Evolutionary conservation across 805 yeast species (phyloP).

Genomic region (Saccharomyces jurei): DNA sequence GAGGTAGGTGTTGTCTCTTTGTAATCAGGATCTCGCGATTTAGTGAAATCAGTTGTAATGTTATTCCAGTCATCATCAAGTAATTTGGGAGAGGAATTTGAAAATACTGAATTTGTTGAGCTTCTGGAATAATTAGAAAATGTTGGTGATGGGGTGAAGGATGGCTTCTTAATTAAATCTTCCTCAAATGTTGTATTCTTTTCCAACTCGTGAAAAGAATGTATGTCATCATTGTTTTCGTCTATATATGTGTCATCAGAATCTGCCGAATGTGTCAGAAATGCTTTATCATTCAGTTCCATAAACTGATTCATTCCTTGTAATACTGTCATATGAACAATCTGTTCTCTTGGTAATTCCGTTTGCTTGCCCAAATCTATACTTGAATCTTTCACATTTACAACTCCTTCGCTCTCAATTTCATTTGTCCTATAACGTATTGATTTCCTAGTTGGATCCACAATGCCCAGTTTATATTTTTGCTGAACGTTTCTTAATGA

Average conservation of each 20-base stretch:
- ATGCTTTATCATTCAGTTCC: neutral
- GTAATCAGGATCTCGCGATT: slow-evolving; percentile 1
- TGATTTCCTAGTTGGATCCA: slow-evolving; percentile 1
- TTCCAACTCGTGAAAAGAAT: slow-evolving; percentile 1
- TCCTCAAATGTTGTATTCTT: neutral
- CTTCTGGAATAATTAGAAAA: slow-evolving; percentile 19
- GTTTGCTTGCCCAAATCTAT: neutral
- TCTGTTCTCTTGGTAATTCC: neutral
- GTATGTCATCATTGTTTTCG: slow-evolving; percentile 2
- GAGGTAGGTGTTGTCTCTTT: slow-evolving; percentile 2
- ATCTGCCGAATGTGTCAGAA: slow-evolving; percentile 9
- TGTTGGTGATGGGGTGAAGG: slow-evolving; percentile 9
- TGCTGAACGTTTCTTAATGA: slow-evolving; percentile 12
- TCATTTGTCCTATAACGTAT: slow-evolving; percentile 1
- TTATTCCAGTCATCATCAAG: slow-evolving; percentile 14
- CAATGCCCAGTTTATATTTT: slow-evolving; percentile 10
- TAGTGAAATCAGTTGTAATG: neutral
- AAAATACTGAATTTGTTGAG: slow-evolving; percentile 20
- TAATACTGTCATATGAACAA: neutral
- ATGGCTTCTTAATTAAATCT: neutral
- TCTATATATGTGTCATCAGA: slow-evolving; percentile 7
- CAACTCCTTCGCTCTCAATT: slow-evolving; percentile 2
- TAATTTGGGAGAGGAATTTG: slow-evolving; percentile 19
- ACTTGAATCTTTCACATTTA: neutral
- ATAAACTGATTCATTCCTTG: neutral